phyloP scores from a whole-genome alignment of 208 protist genomes.

The Phytomonas francai region DNA sequence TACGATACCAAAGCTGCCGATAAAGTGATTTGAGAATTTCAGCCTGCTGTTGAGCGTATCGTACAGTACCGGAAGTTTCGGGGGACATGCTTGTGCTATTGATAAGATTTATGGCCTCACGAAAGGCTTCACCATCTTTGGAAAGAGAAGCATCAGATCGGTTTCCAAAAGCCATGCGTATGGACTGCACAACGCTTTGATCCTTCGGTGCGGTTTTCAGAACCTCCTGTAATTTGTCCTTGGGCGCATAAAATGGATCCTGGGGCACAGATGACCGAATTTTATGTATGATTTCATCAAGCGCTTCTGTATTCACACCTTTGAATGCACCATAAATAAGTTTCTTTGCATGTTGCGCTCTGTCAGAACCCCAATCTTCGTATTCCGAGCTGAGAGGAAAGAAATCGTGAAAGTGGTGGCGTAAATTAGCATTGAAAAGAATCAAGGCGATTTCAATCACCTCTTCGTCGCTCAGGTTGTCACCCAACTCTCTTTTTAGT shows the following conservation, averaged over 20 bases:
- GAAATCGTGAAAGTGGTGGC: conserved; percentile 78
- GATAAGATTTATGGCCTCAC: conserved; percentile 39
- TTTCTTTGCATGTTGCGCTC: conserved; percentile 21
- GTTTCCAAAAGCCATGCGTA: conserved; percentile 47
- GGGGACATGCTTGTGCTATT: conserved; percentile 31
- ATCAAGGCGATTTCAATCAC: conserved; percentile 54
- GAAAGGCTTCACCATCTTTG: conserved; percentile 46
- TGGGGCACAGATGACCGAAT: conserved; percentile 35
- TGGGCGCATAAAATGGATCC: conserved; percentile 58
- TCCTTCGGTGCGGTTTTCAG: conserved; percentile 44
- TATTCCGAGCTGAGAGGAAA: conserved; percentile 59
- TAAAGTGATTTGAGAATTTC: conserved; percentile 42
- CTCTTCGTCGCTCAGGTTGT: conserved; percentile 52
- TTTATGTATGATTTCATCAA: conserved; percentile 36
- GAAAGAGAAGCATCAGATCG: conserved; percentile 50
- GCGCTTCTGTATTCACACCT: conserved; percentile 24
- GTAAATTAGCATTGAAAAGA: conserved; percentile 54
- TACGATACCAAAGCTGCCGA: conserved; percentile 69
- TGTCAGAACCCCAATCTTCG: conserved; percentile 47
- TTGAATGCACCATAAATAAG: conserved; percentile 36
- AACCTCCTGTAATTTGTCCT: conserved; percentile 53
- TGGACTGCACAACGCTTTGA: conserved; percentile 42
- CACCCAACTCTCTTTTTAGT: not conserved
- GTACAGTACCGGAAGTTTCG: conserved; percentile 38
- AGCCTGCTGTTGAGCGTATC: conserved; percentile 37